Percentiles rank a stretch among this genome's conserved stretches.
Conservation (phyloP, 352 stramenopile genomes). For the Thalassiosira ordinaria region DNA sequence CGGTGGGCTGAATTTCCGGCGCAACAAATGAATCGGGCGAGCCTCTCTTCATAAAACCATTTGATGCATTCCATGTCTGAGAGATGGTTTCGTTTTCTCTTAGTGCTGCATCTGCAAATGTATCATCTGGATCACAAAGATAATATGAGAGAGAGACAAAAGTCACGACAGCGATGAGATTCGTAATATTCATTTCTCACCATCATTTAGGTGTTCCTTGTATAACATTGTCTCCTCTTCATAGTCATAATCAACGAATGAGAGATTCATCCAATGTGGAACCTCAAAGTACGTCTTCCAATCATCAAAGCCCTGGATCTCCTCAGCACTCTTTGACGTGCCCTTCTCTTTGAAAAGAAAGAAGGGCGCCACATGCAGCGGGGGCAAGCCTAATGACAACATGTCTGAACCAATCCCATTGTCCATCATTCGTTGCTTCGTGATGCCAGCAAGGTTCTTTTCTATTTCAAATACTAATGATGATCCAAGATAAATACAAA, state of each 20-base stretch:
- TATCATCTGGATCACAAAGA: slow-evolving; percentile 16
- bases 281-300: slow-evolving; percentile 89
- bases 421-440: slow-evolving; percentile 99
- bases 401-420: slow-evolving; percentile 99
- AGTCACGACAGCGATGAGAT: background rate
- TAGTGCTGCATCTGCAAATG: slow-evolving; percentile 20
- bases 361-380: slow-evolving; percentile 96
- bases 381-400: slow-evolving; percentile 94
- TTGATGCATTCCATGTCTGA: slow-evolving; percentile 53
- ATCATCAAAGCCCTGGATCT: slow-evolving; percentile 69
- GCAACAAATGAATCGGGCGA: slow-evolving; percentile 6
- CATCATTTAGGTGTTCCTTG: slow-evolving; percentile 48
- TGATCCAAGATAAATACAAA: too few relatives aligned
- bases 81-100: slow-evolving; percentile 30
- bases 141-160: background rate
- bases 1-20: slow-evolving; percentile 31
- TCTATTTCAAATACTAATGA: slow-evolving; percentile 98
- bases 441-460: slow-evolving; percentile 91
- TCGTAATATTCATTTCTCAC: slow-evolving; percentile 25
- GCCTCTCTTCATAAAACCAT: slow-evolving; percentile 45
- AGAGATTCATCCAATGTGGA: slow-evolving; percentile 91
- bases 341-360: slow-evolving; percentile 88
- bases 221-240: slow-evolving; percentile 58
- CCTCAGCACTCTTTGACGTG: slow-evolving; percentile 66
- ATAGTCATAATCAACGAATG: slow-evolving; percentile 79